Conservation (phyloP, 208 protist species). For the Herpetomonas tarakana region DNA sequence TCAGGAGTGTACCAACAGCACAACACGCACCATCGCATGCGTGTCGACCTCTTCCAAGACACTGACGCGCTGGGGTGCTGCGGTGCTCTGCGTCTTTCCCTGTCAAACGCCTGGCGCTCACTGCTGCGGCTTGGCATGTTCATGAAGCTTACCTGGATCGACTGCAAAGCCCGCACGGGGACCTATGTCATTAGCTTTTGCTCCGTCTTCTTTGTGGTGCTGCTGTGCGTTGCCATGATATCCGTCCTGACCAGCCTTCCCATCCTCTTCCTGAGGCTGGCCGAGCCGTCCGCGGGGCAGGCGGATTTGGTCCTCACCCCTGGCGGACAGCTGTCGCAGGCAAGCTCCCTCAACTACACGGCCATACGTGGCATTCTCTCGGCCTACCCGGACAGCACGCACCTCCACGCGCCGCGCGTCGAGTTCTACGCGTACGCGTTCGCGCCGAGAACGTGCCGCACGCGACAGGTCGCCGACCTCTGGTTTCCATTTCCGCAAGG, state of each 20-base stretch:
- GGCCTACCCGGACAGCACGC: slow-evolving; percentile 5
- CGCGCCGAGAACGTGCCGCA: background rate
- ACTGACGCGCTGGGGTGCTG: slow-evolving; percentile 8
- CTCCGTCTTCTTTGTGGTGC: slow-evolving; percentile 59
- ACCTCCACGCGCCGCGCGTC: slow-evolving; percentile 3
- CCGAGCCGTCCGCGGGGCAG: slow-evolving; percentile 30
- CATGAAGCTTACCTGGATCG: slow-evolving; percentile 22
- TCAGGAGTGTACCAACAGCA: background rate
- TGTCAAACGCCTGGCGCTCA: slow-evolving; percentile 7
- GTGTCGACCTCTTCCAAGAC: slow-evolving; percentile 14
- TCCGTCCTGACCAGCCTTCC: slow-evolving; percentile 61
- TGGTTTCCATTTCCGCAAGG: background rate
- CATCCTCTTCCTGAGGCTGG: slow-evolving; percentile 62
- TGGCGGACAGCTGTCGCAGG: slow-evolving; percentile 19
- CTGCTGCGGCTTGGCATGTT: slow-evolving; percentile 21
- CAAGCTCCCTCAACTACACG: slow-evolving; percentile 46
- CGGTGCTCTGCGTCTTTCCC: slow-evolving; percentile 1
- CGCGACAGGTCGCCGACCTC: background rate
- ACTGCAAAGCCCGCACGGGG: slow-evolving; percentile 27
- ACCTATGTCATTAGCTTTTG: slow-evolving; percentile 57
- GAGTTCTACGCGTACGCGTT: slow-evolving; percentile 1
- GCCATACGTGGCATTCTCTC: slow-evolving; percentile 9
- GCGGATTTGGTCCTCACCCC: slow-evolving; percentile 46
- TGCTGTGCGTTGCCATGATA: slow-evolving; percentile 46
- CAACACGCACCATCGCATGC: slow-evolving; percentile 4